These are phyloP conservation scores for Chenopodium formosanum DNA, from an alignment of 148 eudicot genomes.

Conservation along the genomic window DNA sequence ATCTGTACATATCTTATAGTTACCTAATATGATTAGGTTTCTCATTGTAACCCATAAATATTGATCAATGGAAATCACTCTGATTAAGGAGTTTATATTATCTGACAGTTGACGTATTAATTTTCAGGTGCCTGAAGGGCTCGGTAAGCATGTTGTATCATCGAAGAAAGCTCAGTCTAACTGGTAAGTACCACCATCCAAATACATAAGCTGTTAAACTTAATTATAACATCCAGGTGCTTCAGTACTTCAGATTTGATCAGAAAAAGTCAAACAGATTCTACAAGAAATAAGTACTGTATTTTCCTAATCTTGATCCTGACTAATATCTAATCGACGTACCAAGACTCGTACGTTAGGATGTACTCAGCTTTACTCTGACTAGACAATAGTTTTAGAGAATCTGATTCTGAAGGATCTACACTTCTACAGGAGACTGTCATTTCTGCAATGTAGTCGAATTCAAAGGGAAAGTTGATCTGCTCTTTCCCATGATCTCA, in stretches of 20 bases:
- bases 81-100: too few relatives aligned
- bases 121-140: slow-evolving; percentile 76
- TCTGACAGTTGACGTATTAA: too few relatives aligned
- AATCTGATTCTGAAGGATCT: neutral
- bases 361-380: neutral
- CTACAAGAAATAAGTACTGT: neutral
- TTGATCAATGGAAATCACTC: too few relatives aligned
- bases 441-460: neutral
- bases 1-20: too few relatives aligned
- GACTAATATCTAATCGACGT: neutral
- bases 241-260: neutral
- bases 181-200: slow-evolving; percentile 42
- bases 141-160: slow-evolving; percentile 71
- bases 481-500: neutral
- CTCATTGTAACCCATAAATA: too few relatives aligned
- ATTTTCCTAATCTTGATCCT: neutral
- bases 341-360: too few relatives aligned
- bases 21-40: too few relatives aligned
- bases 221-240: neutral
- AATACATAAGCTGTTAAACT: neutral
- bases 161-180: slow-evolving; percentile 88
- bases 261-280: slow-evolving; percentile 1
- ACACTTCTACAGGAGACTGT: neutral
- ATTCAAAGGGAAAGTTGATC: neutral
- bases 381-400: neutral